Percentiles rank a stretch among this genome's conserved stretches.
These are phyloP conservation scores for Termitomyces sp. DNA, from an alignment of 768 basidiomycete species.

Conservation along the genomic window DNA sequence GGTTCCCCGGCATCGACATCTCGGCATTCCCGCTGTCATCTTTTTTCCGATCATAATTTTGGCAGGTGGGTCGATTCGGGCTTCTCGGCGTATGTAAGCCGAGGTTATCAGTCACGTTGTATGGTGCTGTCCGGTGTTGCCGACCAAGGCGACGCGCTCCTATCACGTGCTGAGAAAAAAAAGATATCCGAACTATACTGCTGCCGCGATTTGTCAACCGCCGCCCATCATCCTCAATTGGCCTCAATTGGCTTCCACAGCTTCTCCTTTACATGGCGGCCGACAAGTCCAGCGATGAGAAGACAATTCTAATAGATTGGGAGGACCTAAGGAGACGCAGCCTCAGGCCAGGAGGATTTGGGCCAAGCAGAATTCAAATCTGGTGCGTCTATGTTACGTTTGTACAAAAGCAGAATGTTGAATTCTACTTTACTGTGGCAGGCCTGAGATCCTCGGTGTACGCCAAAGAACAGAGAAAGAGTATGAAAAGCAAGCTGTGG, in stretches of 20 bases:
- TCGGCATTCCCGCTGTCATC: no score
- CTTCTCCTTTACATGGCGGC: background rate
- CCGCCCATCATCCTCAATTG: background rate
- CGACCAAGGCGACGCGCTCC: background rate
- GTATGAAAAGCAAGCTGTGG: constrained; percentile 3
- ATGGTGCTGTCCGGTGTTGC: no score
- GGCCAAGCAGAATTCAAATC: constrained; percentile 45
- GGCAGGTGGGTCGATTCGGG: no score
- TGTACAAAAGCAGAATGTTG: background rate
- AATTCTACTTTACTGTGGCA: background rate
- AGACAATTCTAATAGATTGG: constrained; percentile 1
- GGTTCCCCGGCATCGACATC: no score
- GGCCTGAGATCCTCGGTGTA: constrained; percentile 17
- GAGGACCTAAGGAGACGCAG: constrained; percentile 24
- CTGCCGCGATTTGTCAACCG: background rate
- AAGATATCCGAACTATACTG: background rate
- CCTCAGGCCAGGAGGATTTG: constrained; percentile 62
- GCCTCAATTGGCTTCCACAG: background rate
- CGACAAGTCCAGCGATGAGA: background rate
- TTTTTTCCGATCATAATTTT: no score
- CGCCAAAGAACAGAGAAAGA: background rate
- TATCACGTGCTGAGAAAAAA: background rate
- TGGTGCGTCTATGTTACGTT: constrained; percentile 40
- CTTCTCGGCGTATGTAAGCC: no score
- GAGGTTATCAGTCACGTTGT: no score